phyloP scores from a whole-genome alignment of 2,329 filamentous ascomycete genomes.

The Aspergillus floridensis region DNA sequence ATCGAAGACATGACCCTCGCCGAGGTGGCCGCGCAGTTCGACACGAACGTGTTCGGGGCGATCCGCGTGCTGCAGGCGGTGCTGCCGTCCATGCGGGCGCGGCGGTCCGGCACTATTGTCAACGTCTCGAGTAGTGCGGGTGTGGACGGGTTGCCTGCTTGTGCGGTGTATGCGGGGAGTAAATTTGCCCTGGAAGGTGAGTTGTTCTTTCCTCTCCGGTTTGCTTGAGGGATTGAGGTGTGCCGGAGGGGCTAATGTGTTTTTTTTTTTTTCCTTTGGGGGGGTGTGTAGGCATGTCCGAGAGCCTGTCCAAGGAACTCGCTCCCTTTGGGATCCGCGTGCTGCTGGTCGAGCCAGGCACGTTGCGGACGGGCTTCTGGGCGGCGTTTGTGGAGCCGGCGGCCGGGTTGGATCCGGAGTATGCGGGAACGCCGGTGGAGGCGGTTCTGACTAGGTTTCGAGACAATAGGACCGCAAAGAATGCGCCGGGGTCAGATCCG shows the following conservation, averaged over 20 bases:
- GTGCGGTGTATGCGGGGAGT: neutral
- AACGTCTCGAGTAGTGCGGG: neutral
- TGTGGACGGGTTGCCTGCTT: neutral
- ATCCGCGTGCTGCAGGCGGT: neutral
- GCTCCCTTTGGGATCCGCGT: neutral
- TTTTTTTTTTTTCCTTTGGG: too few species aligned
- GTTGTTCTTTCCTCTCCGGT: neutral
- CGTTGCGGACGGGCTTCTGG: neutral
- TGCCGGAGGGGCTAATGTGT: too few species aligned
- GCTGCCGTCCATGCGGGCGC: neutral
- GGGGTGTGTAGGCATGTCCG: neutral
- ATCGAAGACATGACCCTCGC: neutral
- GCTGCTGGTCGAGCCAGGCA: neutral
- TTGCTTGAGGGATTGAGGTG: neutral
- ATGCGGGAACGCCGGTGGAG: neutral
- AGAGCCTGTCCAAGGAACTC: neutral
- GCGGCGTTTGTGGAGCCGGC: neutral
- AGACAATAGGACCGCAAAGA: neutral
- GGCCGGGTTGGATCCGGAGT: neutral
- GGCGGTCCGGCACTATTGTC: neutral
- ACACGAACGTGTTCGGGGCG: conserved; percentile 1
- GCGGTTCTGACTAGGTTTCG: neutral
- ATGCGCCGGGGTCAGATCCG: neutral
- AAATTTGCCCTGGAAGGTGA: neutral
- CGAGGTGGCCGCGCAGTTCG: neutral